Evolutionary conservation across 164 flowering plant genomes (phyloP), one percentile per base, ranked within the genome.

Genomic region (Buxus sempervirens): DNA sequence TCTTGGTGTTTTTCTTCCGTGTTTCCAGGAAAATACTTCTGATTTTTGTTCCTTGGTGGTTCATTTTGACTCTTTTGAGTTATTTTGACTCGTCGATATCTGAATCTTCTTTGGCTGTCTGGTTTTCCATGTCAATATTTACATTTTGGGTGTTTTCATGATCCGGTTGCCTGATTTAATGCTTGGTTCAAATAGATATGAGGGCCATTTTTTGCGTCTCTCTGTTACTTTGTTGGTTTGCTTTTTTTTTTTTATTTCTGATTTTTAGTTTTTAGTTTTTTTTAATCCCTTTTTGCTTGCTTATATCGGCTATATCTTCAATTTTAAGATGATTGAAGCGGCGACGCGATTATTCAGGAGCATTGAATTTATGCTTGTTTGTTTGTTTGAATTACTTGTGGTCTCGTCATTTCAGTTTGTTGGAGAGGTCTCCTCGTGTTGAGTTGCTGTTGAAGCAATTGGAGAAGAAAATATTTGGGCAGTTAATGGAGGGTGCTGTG

Each of bases 391-490:
- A 4, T 45, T 45, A 1, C 14, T 45, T 32, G 7, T 45, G 51
- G 12, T 15, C 14, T 45, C 12, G 2, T 45, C 1, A 45, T 10
- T 45, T 45, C 18, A 15, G 18, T 45, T 45, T 45, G 12, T 45
- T 45, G 51, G 14, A 45, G 51, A 45, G 51, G 12, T 45, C 51
- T 10, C 51, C 51, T 45, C 18, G 13, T 45, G 51, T 45, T 10
- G 12, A 45, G 14, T 10, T 45, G 51, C 51, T 45, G 51, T 45
- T 45, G 13, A 45, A 5, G 51, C 1, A 45, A 57, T 58, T 61
- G 72, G 64, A 54, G 60, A 60, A 68, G 28, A 9, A 21, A 23
- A 51, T 16, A 62, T 41, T 62, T 22, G 23, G 5, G 38, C 22
- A 25, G 15, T 5, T 58, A 38, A 36, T 22, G 28, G 42, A 0